Evolutionary conservation across 345 rosid species (phyloP).

Genomic region (Linum usitatissimum): DNA sequence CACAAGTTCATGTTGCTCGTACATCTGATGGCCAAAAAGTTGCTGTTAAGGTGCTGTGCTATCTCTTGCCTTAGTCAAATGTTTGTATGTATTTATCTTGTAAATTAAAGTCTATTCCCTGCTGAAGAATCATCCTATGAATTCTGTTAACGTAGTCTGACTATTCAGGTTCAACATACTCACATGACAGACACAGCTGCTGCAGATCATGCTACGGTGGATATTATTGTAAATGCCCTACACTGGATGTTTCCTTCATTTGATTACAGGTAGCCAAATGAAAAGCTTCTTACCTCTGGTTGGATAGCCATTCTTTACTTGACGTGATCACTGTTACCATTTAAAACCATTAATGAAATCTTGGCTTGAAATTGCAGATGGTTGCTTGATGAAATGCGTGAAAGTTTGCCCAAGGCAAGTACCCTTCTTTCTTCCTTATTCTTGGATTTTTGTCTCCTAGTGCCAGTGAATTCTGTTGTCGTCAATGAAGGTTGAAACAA

Average conservation of each 20-base stretch:
- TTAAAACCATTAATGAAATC: conserved; percentile 10
- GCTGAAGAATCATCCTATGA: not conserved
- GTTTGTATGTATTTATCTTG: not conserved
- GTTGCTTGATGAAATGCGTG: conserved; percentile 80
- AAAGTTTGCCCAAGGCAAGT: conserved; percentile 87
- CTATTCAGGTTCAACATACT: conserved; percentile 78
- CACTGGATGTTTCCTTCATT: conserved; percentile 81
- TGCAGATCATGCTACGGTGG: conserved; percentile 83
- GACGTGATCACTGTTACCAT: not conserved
- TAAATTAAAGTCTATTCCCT: not conserved
- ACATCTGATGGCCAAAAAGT: conserved; percentile 65
- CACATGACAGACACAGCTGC: conserved; percentile 89
- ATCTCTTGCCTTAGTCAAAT: conserved; percentile 13
- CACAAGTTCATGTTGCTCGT: conserved; percentile 95
- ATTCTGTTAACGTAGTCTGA: conserved; percentile 6
- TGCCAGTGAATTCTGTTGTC: not conserved
- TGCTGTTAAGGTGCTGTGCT: conserved; percentile 67
- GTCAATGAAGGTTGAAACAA: not conserved
- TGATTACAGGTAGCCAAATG: conserved; percentile 62
- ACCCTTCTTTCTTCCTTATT: conserved; percentile 8
- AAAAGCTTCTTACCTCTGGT: conserved; percentile 3
- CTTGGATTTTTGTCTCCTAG: not conserved
- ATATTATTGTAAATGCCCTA: conserved; percentile 60
- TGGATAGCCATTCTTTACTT: not conserved
- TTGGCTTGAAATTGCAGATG: conserved; percentile 49